A percentile compares a stretch with the other conserved stretches of the same genome.
phyloP scores from a whole-genome alignment of 139 green algal genomes.

The Auxenochlorella pyrenoidosa region DNA sequence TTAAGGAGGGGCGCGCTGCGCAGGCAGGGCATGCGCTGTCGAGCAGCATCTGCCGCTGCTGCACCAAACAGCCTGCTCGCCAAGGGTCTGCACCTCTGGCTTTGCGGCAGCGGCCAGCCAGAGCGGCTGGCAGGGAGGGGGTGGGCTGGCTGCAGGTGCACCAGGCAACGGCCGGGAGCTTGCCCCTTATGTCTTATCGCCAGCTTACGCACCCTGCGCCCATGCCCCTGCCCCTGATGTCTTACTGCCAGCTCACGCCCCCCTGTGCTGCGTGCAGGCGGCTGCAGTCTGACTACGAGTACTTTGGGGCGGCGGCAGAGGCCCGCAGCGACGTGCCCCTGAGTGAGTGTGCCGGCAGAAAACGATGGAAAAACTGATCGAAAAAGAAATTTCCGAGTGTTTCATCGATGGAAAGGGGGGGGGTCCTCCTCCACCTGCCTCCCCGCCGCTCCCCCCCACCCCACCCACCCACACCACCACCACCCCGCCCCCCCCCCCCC shows the following conservation, averaged over 20 bases:
- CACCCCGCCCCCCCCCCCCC: not conserved
- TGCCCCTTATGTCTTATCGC: too few species aligned
- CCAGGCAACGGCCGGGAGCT: too few species aligned
- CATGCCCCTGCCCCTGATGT: not conserved
- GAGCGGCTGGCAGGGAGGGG: too few species aligned
- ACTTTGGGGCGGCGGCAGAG: conserved; percentile 26
- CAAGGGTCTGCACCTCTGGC: too few species aligned
- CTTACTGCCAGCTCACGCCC: not conserved
- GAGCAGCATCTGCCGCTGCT: not conserved
- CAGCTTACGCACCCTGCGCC: not conserved
- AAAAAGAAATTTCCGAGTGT: not conserved
- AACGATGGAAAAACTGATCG: not conserved
- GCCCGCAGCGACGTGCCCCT: conserved; percentile 11
- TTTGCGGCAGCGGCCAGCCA: too few species aligned
- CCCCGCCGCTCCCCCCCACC: too few species aligned
- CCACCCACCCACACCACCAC: not conserved
- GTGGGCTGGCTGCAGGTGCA: too few species aligned
- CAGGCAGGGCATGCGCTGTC: too few species aligned
- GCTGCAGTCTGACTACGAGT: conserved; percentile 19
- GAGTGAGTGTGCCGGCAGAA: not conserved
- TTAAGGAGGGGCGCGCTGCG: too few species aligned
- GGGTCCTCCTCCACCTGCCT: too few species aligned
- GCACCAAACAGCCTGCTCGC: too few species aligned
- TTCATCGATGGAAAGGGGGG: too few species aligned
- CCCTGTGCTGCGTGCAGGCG: not conserved